Evolutionary conservation across 352 stramenopile species (phyloP).

Genomic region (Lagenidium sp.): DNA sequence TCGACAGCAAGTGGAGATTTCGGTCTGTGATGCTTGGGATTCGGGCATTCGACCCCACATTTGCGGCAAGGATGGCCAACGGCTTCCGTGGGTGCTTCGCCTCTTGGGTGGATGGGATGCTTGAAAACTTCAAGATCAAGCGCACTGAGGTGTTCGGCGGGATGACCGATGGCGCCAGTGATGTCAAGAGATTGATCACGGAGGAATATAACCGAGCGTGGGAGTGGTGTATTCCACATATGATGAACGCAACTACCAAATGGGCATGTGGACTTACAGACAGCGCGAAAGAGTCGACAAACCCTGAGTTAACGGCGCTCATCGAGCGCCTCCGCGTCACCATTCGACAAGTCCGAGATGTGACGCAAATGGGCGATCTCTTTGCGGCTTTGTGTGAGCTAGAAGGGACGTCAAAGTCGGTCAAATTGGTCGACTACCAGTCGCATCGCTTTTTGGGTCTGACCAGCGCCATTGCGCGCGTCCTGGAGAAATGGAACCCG

Average conservation of each 20-base stretch:
- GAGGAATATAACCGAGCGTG: not conserved
- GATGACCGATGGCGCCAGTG: not conserved
- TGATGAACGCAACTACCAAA: not conserved
- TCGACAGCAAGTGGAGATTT: too few relatives aligned
- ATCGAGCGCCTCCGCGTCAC: not conserved
- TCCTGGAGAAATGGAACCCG: slow-evolving; percentile 2
- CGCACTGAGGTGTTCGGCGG: not conserved
- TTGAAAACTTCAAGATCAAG: not conserved
- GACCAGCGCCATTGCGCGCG: not conserved
- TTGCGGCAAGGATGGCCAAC: not conserved
- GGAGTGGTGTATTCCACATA: not conserved
- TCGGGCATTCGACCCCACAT: too few relatives aligned
- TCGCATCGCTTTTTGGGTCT: slow-evolving; percentile 4
- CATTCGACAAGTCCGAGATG: not conserved
- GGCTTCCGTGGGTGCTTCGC: not conserved
- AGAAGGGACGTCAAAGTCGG: not conserved
- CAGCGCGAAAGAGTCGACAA: not conserved
- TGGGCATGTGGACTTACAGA: not conserved
- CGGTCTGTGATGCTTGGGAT: too few relatives aligned
- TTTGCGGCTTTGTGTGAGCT: not conserved
- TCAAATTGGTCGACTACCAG: slow-evolving; percentile 2
- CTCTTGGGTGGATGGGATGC: not conserved
- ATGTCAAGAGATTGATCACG: not conserved
- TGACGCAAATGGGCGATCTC: not conserved
- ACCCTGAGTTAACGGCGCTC: not conserved